Conservation (phyloP, 106 monocot genomes). For the Allium sativum region DNA sequence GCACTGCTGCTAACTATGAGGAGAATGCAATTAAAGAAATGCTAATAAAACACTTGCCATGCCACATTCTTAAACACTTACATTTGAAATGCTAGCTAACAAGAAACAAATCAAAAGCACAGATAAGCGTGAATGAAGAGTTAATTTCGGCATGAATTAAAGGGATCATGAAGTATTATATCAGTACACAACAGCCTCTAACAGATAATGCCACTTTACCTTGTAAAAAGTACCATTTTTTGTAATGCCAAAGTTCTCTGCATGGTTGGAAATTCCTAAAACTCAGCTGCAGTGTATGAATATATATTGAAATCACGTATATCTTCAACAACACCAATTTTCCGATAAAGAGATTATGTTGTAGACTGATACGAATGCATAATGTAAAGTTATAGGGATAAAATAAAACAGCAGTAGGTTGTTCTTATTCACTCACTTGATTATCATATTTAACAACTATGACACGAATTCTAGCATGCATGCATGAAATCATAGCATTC, state of each 20-base stretch:
- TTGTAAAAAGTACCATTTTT: conserved; percentile 82
- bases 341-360: conserved; percentile 86
- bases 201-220: too few relatives aligned
- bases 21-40: too few relatives aligned
- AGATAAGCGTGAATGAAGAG: too few relatives aligned
- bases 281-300: conserved; percentile 97
- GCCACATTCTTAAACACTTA: too few relatives aligned
- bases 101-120: too few relatives aligned
- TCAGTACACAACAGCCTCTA: too few relatives aligned
- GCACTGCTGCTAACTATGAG: too few relatives aligned
- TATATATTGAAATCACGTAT: conserved; percentile 74
- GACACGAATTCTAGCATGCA: conserved; percentile 97
- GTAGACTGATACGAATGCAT: conserved; percentile 54
- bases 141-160: too few relatives aligned
- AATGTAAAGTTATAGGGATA: background rate
- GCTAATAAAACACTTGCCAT: too few relatives aligned
- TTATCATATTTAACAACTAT: conserved; percentile 99
- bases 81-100: too few relatives aligned
- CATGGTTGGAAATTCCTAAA: conserved; percentile 80
- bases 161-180: too few relatives aligned
- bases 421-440: conserved; percentile 41
- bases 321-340: conserved; percentile 88
- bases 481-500: conserved; percentile 83
- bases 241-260: conserved; percentile 78
- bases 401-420: background rate